These are phyloP conservation scores for Rutstroemia sp. DNA, from an alignment of 2,329 filamentous ascomycete species.

Conservation along the genomic window DNA sequence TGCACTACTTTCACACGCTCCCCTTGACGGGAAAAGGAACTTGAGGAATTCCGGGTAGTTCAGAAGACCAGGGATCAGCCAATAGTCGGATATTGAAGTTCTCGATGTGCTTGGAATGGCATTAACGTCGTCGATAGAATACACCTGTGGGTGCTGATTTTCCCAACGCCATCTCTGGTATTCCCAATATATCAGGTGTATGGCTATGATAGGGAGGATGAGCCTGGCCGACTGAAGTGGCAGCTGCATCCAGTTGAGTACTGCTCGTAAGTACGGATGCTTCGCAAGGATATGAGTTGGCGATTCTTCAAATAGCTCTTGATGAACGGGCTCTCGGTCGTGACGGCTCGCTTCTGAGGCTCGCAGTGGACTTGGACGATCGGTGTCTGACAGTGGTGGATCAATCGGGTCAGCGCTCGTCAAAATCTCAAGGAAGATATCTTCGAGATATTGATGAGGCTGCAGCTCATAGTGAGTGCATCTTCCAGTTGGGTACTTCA, in stretches of 20 bases:
- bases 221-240: not conserved
- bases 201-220: not conserved
- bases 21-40: too few relatives aligned
- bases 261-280: not conserved
- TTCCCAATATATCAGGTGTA: not conserved
- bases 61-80: not conserved
- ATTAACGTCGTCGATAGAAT: not conserved
- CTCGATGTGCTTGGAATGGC: not conserved
- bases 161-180: not conserved
- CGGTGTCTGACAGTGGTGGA: not conserved
- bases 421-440: conserved; percentile 1
- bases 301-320: not conserved
- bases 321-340: not conserved
- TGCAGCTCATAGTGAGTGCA: conserved; percentile 4
- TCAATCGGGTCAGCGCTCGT: not conserved
- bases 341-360: not conserved
- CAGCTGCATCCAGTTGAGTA: not conserved
- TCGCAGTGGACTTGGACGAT: not conserved
- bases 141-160: not conserved
- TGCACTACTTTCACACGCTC: not conserved
- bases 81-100: not conserved
- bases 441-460: not conserved
- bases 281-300: not conserved
- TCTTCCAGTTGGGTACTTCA: not conserved
- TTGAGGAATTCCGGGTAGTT: not conserved